phyloP scores from a whole-genome alignment of 202 grass and related monocot genomes.

The Saccharum hybrid region DNA sequence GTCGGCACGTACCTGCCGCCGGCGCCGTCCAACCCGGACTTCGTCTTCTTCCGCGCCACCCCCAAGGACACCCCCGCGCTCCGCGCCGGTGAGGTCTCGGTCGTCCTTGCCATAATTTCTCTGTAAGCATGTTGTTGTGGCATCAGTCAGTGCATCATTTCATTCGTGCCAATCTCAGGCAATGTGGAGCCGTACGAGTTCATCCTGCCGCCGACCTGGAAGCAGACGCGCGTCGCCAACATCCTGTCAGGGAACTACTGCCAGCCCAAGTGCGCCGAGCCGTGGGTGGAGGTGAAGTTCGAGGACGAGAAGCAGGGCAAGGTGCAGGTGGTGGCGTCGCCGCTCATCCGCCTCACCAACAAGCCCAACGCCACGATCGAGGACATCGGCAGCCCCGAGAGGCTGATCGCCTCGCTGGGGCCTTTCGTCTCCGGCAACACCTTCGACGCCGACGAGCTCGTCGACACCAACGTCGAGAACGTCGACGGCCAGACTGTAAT shows the following conservation, averaged over 20 bases:
- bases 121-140: not conserved
- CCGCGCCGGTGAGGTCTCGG: slow-evolving; percentile 69
- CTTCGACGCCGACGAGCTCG: slow-evolving; percentile 77
- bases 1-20: slow-evolving; percentile 78
- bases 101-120: not conserved
- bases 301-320: slow-evolving; percentile 94
- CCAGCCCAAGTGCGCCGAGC: slow-evolving; percentile 97
- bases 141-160: not conserved
- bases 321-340: slow-evolving; percentile 89
- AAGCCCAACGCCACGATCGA: slow-evolving; percentile 85
- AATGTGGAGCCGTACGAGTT: slow-evolving; percentile 96
- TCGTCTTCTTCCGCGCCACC: slow-evolving; percentile 81
- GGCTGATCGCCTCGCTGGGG: slow-evolving; percentile 82
- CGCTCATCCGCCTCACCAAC: slow-evolving; percentile 90
- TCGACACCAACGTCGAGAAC: slow-evolving; percentile 71
- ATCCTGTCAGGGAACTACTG: slow-evolving; percentile 98
- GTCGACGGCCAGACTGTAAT: slow-evolving; percentile 72
- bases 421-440: slow-evolving; percentile 98
- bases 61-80: slow-evolving; percentile 93
- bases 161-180: slow-evolving; percentile 42
- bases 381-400: slow-evolving; percentile 93
- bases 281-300: slow-evolving; percentile 99
- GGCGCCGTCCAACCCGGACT: slow-evolving; percentile 61
- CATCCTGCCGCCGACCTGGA: slow-evolving; percentile 86
- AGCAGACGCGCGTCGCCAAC: slow-evolving; percentile 87